Conservation (phyloP, 257 asterid genomes). For the Salvia hispanica region DNA sequence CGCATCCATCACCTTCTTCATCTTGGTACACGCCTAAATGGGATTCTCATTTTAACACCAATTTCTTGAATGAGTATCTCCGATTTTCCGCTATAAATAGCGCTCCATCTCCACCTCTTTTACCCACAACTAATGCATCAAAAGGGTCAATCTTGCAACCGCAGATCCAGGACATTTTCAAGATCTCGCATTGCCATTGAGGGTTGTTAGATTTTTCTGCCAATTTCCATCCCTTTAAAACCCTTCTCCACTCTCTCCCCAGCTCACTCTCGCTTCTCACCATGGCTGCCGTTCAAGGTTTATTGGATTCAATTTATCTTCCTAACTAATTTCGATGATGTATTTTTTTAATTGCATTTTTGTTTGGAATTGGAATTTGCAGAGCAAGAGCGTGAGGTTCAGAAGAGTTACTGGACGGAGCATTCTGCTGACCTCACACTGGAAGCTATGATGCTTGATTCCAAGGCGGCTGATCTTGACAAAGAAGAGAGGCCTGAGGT, state of each 20-base stretch:
- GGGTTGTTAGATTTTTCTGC: conserved; percentile 50
- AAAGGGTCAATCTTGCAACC: conserved; percentile 60
- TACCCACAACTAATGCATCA: conserved; percentile 65
- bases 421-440: conserved; percentile 74
- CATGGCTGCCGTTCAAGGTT: conserved; percentile 70
- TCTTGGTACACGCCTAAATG: neutral
- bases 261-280: conserved; percentile 21
- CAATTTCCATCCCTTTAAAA: neutral
- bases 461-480: conserved; percentile 92
- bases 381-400: conserved; percentile 85
- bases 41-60: neutral
- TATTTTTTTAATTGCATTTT: neutral
- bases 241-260: neutral
- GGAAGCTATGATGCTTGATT: conserved; percentile 98
- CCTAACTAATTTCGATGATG: neutral
- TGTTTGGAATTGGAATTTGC: conserved; percentile 23
- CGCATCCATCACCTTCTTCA: conserved; percentile 18
- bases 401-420: conserved; percentile 89
- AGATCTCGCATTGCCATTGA: conserved; percentile 92
- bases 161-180: conserved; percentile 87
- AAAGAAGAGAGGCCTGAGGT: conserved; percentile 99
- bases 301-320: neutral
- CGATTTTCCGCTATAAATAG: conserved; percentile 32
- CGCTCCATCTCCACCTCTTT: neutral
- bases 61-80: neutral